A percentile compares a stretch with the other conserved stretches of the same genome.
These are phyloP conservation scores for Endogone sp. DNA, from an alignment of 192 early-diverging fungal species.

Conservation along the genomic window DNA sequence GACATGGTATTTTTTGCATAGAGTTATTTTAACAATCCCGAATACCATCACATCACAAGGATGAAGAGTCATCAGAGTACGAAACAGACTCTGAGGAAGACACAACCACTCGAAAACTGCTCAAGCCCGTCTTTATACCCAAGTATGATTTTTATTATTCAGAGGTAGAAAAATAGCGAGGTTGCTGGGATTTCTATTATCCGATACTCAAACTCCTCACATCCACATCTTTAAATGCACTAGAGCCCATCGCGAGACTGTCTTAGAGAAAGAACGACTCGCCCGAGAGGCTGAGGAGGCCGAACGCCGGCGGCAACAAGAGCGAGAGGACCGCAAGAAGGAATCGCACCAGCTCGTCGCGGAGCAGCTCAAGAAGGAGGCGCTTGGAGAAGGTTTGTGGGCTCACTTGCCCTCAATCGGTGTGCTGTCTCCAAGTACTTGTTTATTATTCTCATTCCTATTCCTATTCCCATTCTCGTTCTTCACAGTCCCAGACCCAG, in stretches of 20 bases:
- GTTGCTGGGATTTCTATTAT: no score
- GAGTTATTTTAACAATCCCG: slow-evolving; percentile 18
- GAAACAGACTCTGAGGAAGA: slow-evolving; percentile 69
- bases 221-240: background rate
- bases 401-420: slow-evolving; percentile 14
- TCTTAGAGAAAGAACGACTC: slow-evolving; percentile 50
- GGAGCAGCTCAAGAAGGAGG: slow-evolving; percentile 63
- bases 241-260: slow-evolving; percentile 58
- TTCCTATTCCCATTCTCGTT: background rate
- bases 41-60: slow-evolving; percentile 22
- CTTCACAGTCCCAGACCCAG: background rate
- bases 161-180: no score
- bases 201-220: background rate
- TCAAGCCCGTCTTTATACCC: slow-evolving; percentile 92
- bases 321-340: slow-evolving; percentile 48
- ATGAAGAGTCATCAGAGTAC: slow-evolving; percentile 45
- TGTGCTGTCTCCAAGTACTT: background rate
- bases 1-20: slow-evolving; percentile 7
- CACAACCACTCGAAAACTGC: slow-evolving; percentile 48
- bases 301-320: slow-evolving; percentile 42
- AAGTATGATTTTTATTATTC: slow-evolving; percentile 51
- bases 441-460: slow-evolving; percentile 1
- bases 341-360: slow-evolving; percentile 78
- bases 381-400: slow-evolving; percentile 44
- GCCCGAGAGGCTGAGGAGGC: slow-evolving; percentile 54